These are phyloP conservation scores for Barnettozyma salicaria DNA, from an alignment of 805 yeast species.

Conservation along the genomic window DNA sequence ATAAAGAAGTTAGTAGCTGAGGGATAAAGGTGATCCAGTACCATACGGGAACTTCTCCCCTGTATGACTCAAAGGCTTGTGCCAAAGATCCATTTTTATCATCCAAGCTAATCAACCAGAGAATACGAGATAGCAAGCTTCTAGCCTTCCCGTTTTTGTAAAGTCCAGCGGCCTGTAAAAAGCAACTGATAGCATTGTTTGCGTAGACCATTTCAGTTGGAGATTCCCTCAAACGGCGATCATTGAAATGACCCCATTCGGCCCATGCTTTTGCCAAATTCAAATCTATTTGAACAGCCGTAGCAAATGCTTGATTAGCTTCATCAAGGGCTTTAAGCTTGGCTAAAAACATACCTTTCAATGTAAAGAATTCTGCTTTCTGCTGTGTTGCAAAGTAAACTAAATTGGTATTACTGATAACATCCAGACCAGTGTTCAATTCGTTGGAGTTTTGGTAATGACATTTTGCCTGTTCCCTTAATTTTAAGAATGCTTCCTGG, in stretches of 20 bases:
- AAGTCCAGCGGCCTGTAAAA: conserved; percentile 94
- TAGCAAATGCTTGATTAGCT: conserved; percentile 96
- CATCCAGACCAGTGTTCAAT: conserved; percentile 91
- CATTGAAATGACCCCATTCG: conserved; percentile 97
- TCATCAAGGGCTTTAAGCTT: conserved; percentile 87
- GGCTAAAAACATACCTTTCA: conserved; percentile 96
- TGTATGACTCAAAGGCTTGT: conserved; percentile 82
- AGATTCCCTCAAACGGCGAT: conserved; percentile 75
- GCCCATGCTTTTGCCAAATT: conserved; percentile 99
- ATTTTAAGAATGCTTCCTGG: conserved; percentile 93
- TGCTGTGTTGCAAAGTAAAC: conserved; percentile 96
- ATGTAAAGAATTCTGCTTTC: conserved; percentile 94
- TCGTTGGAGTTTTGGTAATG: conserved; percentile 91
- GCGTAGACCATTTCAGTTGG: conserved; percentile 80
- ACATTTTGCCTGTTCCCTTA: conserved; percentile 96
- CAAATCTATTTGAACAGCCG: conserved; percentile 93
- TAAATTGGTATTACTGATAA: conserved; percentile 90
- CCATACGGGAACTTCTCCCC: conserved; percentile 98
- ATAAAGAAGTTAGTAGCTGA: conserved; percentile 80
- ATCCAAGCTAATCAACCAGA: conserved; percentile 91
- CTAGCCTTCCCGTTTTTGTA: conserved; percentile 91
- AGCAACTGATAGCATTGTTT: conserved; percentile 90
- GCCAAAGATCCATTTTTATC: conserved; percentile 76
- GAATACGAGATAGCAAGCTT: conserved; percentile 76
- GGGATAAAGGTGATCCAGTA: conserved; percentile 98